Evolutionary conservation across 129 eudicot genomes (phyloP), one percentile per base, ranked within the genome.

Genomic region (Rutidosis leptorrhynchoides): DNA sequence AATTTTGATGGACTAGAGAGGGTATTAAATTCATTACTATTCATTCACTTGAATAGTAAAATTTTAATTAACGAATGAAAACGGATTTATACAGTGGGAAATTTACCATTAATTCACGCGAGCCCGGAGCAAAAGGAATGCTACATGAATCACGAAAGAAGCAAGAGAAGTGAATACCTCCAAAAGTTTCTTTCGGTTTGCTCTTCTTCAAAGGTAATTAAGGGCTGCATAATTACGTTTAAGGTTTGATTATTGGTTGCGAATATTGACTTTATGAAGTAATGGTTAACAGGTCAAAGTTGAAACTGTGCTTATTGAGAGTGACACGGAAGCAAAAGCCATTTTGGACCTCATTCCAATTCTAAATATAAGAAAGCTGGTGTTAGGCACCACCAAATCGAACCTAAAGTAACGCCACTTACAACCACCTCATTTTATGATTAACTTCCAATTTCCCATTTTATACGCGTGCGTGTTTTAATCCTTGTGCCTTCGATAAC

Each of bases 261-360:
- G 0, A 4, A 11, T 14, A 17, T n/a, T 16, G 12, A 8, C 46
- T 33, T 61, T 12, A 8, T 12, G n/a, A 6, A 12, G 16, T 27
- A 48, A 48, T n/a, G 3, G 26, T 26, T 33, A 40, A 40, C 77
- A 84, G 97, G 95, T 89, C 65, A 83, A 82, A 67, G 99, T 80
- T 62, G 96, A 89, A 62, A 89, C 97, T 22, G 84, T 94, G 74
- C 80, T 94, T 49, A 79, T 94, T 19, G 99, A 94, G 62, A 94
- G 97, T 78, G 95, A 89, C 42, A 68, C 57, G 83, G 99, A 86
- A 74, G 95, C 85, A 45, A 81, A 89, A 70, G 88, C 95, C 33
- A 82, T 89, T 19, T 64, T 86, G 1, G 97, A 94, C 74, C 97
- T 89, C 78, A 89, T 94, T 71, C 89, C 95, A 30, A 82, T 94